phyloP scores from a whole-genome alignment of 805 yeast genomes.

The Ogataea nonfermentans region DNA sequence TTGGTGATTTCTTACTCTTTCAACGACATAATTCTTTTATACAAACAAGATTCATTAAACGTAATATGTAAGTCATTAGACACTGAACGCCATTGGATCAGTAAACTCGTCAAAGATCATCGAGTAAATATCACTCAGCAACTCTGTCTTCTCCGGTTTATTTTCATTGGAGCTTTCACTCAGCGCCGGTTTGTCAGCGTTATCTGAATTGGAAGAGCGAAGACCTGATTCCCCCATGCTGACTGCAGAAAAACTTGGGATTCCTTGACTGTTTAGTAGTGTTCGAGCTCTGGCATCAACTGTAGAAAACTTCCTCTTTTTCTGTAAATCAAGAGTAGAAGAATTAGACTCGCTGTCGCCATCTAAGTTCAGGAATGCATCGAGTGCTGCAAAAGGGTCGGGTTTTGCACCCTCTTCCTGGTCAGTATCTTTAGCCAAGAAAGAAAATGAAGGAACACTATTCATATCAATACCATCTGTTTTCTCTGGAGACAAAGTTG shows the following conservation, averaged over 20 bases:
- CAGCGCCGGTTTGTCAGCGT: not conserved
- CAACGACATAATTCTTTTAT: too few species aligned
- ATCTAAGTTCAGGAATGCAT: slow-evolving; percentile 16
- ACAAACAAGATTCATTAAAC: slow-evolving; percentile 1
- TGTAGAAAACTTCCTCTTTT: slow-evolving; percentile 1
- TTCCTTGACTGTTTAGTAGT: not conserved
- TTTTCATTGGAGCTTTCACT: not conserved
- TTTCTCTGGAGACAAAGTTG: not conserved
- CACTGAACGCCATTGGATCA: slow-evolving; percentile 36
- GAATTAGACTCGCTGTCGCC: not conserved
- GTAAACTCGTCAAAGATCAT: slow-evolving; percentile 44
- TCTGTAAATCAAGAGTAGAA: not conserved
- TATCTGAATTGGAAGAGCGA: not conserved
- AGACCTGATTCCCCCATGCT: not conserved
- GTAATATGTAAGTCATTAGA: slow-evolving; percentile 4
- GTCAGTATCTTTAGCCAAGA: not conserved
- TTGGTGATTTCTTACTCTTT: too few species aligned
- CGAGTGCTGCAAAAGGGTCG: slow-evolving; percentile 20
- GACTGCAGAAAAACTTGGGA: not conserved
- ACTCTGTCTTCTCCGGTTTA: slow-evolving; percentile 25
- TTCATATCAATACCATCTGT: not conserved
- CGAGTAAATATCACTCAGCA: slow-evolving; percentile 43
- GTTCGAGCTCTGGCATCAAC: not conserved
- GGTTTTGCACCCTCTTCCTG: not conserved
- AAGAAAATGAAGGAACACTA: not conserved